Percentiles rank a stretch among this genome's conserved stretches.
These are phyloP conservation scores for Wallacemonas sp. DNA, from an alignment of 208 protist species.

Conservation along the genomic window DNA sequence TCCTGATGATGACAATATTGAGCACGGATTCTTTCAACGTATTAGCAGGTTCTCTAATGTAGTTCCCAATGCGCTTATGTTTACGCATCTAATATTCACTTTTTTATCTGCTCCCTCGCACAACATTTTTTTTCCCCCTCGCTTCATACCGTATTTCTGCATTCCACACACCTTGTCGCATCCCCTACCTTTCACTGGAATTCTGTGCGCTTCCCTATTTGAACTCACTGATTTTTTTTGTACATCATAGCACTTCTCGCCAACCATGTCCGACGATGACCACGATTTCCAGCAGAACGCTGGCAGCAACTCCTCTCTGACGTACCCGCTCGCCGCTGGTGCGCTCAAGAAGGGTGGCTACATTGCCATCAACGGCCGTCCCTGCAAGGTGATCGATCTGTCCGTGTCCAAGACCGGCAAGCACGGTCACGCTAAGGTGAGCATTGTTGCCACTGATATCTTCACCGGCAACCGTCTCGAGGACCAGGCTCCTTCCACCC, in stretches of 20 bases:
- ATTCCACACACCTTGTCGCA: no score
- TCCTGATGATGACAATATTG: no score
- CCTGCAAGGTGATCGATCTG: constrained; percentile 98
- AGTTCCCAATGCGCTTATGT: no score
- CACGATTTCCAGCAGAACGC: constrained; percentile 76
- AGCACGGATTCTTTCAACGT: no score
- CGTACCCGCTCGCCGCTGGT: constrained; percentile 86
- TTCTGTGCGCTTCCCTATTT: constrained; percentile 1
- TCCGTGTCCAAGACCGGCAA: constrained; percentile 99
- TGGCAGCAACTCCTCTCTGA: constrained; percentile 74
- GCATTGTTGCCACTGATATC: constrained; percentile 97
- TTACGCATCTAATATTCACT: no score
- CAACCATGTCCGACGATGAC: constrained; percentile 57
- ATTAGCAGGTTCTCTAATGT: no score
- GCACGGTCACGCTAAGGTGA: constrained; percentile 99
- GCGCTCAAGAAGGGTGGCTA: constrained; percentile 91
- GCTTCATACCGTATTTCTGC: no score
- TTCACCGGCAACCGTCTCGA: constrained; percentile 99
- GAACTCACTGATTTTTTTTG: constrained; percentile 15
- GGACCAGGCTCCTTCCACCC: constrained; percentile 96
- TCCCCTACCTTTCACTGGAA: constrained; percentile 3
- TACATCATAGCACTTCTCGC: background rate
- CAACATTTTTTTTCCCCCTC: no score
- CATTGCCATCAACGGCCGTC: constrained; percentile 88
- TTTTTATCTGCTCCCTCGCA: no score